Conservation (phyloP, 208 protist species). For the Trypanosoma melophagium region DNA sequence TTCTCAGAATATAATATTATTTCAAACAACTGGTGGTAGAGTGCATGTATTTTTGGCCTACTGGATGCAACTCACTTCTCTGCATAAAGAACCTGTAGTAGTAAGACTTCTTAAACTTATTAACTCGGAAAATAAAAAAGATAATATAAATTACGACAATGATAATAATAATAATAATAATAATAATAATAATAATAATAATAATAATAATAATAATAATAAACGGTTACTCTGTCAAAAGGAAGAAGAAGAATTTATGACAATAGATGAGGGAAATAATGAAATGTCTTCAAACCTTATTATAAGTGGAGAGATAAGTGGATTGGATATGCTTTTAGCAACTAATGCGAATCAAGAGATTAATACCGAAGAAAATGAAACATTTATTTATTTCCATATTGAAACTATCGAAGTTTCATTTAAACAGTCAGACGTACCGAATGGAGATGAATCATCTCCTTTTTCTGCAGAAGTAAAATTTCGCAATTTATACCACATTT, state of each 20-base stretch:
- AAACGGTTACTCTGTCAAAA: too few species aligned
- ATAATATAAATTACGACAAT: background rate
- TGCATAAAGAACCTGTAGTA: background rate
- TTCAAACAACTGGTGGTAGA: slow-evolving; percentile 5
- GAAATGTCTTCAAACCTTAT: too few species aligned
- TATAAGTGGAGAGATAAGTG: slow-evolving; percentile 13
- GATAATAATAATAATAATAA: background rate
- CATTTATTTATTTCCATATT: slow-evolving; percentile 35
- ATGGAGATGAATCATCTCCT: background rate
- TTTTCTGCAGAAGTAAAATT: slow-evolving; percentile 7
- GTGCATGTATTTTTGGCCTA: slow-evolving; percentile 12
- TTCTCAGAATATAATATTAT: background rate
- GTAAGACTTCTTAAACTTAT: background rate
- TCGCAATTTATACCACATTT: background rate
- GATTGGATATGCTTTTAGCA: slow-evolving; percentile 41
- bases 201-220: too few species aligned
- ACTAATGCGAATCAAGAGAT: slow-evolving; percentile 34
- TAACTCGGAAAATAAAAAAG: background rate
- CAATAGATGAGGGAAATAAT: too few species aligned
- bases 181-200: background rate
- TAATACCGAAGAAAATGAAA: slow-evolving; percentile 30
- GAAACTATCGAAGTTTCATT: slow-evolving; percentile 5
- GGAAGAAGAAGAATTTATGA: background rate
- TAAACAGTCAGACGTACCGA: background rate
- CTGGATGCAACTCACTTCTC: slow-evolving; percentile 14